phyloP scores from a whole-genome alignment of 352 stramenopile species.

The Pythium brachiatum region DNA sequence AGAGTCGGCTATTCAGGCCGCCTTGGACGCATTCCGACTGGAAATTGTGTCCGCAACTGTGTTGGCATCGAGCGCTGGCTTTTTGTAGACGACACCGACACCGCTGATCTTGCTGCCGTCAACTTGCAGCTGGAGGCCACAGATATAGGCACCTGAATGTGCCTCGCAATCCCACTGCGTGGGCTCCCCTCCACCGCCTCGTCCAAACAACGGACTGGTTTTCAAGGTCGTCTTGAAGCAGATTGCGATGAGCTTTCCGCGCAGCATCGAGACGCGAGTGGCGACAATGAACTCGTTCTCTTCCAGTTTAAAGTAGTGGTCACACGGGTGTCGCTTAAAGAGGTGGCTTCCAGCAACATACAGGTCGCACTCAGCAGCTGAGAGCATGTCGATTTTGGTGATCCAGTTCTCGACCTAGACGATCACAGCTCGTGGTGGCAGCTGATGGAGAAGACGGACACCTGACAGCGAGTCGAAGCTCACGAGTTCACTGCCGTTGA shows the following conservation, averaged over 20 bases:
- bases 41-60: too few relatives aligned
- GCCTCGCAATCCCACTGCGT: background rate
- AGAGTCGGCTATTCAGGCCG: too few relatives aligned
- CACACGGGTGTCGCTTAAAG: too few relatives aligned
- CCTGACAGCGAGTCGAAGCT: too few relatives aligned
- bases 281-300: constrained; percentile 1
- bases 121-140: background rate
- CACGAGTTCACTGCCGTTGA: too few relatives aligned
- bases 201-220: background rate
- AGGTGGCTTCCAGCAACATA: too few relatives aligned
- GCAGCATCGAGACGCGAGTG: background rate
- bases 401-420: too few relatives aligned
- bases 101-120: background rate
- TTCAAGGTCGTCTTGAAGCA: constrained; percentile 6
- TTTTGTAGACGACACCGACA: background rate
- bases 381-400: too few relatives aligned
- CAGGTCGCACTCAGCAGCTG: too few relatives aligned
- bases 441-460: too few relatives aligned
- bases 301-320: background rate
- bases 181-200: background rate
- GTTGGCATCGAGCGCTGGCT: background rate
- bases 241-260: background rate
- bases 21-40: too few relatives aligned
- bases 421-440: too few relatives aligned
- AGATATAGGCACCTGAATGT: background rate